phyloP scores from a whole-genome alignment of 1,139 yeast species.

The Debaryomyces psychrophilus region DNA sequence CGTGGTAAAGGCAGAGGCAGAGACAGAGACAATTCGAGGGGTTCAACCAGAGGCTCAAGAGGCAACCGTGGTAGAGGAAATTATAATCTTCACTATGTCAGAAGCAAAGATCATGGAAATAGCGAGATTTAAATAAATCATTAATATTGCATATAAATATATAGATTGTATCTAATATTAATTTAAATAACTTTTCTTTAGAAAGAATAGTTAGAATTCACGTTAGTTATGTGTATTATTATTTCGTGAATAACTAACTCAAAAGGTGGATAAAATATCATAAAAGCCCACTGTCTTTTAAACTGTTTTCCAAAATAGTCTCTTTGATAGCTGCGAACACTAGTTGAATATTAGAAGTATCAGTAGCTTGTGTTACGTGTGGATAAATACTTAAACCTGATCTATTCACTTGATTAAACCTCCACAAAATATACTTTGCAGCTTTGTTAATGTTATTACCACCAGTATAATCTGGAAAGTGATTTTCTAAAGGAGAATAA shows the following conservation, averaged over 20 bases:
- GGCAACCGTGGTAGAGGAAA: slow-evolving; percentile 13
- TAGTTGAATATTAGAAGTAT: slow-evolving; percentile 82
- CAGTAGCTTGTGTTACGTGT: slow-evolving; percentile 93
- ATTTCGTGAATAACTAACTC: background rate
- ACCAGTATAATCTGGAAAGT: slow-evolving; percentile 89
- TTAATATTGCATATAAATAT: slow-evolving; percentile 7
- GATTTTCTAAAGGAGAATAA: slow-evolving; percentile 76
- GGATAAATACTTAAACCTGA: slow-evolving; percentile 84
- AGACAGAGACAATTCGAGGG: too few species aligned
- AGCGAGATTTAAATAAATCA: slow-evolving; percentile 1
- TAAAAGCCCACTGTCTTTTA: slow-evolving; percentile 83
- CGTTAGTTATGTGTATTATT: slow-evolving; percentile 3
- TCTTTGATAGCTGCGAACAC: slow-evolving; percentile 93
- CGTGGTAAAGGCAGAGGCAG: slow-evolving; percentile 13
- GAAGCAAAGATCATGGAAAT: slow-evolving; percentile 22
- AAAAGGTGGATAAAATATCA: slow-evolving; percentile 20
- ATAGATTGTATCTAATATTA: slow-evolving; percentile 5
- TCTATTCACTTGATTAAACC: slow-evolving; percentile 83
- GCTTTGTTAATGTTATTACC: slow-evolving; percentile 89
- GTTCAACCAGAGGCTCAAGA: slow-evolving; percentile 2
- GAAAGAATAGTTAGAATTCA: background rate
- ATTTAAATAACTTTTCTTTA: background rate
- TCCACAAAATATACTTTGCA: slow-evolving; percentile 91
- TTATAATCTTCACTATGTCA: slow-evolving; percentile 32
- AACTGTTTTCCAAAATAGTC: slow-evolving; percentile 80